A percentile compares a stretch with the other conserved stretches of the same genome.
phyloP scores from a whole-genome alignment of 2,329 filamentous ascomycete genomes.

The Trichophyton benhamiae region DNA sequence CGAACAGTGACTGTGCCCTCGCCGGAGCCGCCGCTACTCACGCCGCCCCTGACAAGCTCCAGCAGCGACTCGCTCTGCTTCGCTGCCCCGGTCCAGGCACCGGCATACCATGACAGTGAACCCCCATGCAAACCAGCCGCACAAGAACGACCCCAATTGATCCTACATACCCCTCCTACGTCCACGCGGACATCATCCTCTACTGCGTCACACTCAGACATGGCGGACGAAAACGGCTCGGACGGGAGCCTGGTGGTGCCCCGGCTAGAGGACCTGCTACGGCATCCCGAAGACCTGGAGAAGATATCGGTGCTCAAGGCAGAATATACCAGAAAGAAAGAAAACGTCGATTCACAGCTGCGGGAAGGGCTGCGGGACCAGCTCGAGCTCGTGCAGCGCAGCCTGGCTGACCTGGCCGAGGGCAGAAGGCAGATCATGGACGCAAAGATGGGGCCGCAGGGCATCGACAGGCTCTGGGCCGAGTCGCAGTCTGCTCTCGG shows the following conservation, averaged over 20 bases:
- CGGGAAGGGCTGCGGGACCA: slow-evolving; percentile 81
- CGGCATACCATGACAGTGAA: background rate
- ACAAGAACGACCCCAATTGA: background rate
- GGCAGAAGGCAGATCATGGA: slow-evolving; percentile 82
- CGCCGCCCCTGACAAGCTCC: background rate
- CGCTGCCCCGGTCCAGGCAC: background rate
- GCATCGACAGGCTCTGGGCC: slow-evolving; percentile 92
- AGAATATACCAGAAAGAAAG: slow-evolving; percentile 91
- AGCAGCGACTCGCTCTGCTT: background rate
- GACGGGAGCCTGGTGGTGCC: slow-evolving; percentile 54
- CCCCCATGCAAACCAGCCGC: background rate
- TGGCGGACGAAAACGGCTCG: slow-evolving; percentile 26
- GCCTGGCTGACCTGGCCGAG: slow-evolving; percentile 78
- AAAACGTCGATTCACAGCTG: slow-evolving; percentile 78
- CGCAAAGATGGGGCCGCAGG: slow-evolving; percentile 97
- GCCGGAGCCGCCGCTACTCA: background rate
- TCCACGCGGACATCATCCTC: too few relatives aligned
- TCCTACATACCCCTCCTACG: too few relatives aligned
- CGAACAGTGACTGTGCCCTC: background rate
- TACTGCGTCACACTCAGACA: slow-evolving; percentile 12
- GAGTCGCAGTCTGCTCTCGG: slow-evolving; percentile 96
- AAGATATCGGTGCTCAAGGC: slow-evolving; percentile 82
- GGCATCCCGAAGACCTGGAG: slow-evolving; percentile 92
- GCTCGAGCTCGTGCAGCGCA: slow-evolving; percentile 83
- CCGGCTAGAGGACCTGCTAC: slow-evolving; percentile 83